A percentile compares a stretch with the other conserved stretches of the same genome.
These are phyloP conservation scores for Fusarium nygamai DNA, from an alignment of 2,329 filamentous ascomycete species.

Conservation along the genomic window DNA sequence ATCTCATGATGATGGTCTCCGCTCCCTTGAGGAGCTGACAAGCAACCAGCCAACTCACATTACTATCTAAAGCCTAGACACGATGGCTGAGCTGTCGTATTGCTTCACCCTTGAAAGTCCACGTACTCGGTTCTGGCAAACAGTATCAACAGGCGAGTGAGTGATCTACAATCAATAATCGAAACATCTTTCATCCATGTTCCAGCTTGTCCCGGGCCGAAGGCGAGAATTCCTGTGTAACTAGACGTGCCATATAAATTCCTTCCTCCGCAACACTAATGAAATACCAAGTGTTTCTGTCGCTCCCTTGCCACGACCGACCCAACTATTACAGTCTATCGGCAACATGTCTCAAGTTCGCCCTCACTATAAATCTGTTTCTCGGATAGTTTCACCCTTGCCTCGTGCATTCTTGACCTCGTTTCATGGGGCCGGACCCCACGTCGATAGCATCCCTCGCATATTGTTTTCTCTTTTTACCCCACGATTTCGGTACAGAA, in stretches of 20 bases:
- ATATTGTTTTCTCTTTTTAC: conserved; percentile 16
- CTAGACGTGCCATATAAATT: neutral
- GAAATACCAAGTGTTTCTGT: conserved; percentile 15
- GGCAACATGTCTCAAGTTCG: neutral
- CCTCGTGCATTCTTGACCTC: conserved; percentile 23
- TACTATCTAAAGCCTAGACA: neutral
- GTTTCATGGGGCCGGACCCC: conserved; percentile 26
- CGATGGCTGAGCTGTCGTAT: neutral
- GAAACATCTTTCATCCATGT: conserved; percentile 15
- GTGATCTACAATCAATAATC: neutral
- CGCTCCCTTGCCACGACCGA: neutral
- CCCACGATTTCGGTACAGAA: conserved; percentile 13
- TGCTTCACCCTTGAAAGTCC: conserved; percentile 1
- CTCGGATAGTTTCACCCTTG: conserved; percentile 30
- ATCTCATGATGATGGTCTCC: neutral
- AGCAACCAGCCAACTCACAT: neutral
- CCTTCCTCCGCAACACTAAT: conserved; percentile 13
- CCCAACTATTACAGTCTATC: neutral
- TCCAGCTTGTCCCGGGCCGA: conserved; percentile 12
- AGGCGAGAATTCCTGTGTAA: conserved; percentile 1
- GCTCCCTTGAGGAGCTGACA: conserved; percentile 13
- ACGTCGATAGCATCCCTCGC: conserved; percentile 33
- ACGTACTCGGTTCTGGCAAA: conserved; percentile 8
- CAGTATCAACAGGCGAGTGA: neutral
- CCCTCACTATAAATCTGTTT: conserved; percentile 10